These are phyloP conservation scores for Rhododendron mucronatum DNA, from an alignment of 148 eudicot species.

Conservation along the genomic window DNA sequence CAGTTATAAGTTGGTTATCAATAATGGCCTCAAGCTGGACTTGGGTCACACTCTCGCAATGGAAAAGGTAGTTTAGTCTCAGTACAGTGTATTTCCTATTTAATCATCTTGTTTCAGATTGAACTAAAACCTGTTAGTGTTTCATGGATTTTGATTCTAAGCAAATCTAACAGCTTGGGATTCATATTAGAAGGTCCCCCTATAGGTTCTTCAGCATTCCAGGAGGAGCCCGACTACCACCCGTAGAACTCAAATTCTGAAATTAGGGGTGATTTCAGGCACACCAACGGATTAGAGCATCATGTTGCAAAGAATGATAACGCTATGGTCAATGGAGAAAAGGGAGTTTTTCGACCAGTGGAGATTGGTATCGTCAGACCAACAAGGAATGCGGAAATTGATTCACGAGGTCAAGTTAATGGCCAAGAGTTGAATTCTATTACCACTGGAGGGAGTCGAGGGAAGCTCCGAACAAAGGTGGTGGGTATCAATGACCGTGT, in stretches of 20 bases:
- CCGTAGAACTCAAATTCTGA: not conserved
- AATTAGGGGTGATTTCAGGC: conserved; percentile 4
- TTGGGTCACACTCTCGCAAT: no score
- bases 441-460: not conserved
- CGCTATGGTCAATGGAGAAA: not conserved
- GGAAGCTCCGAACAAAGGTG: not conserved
- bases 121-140: no score
- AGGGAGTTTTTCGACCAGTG: not conserved
- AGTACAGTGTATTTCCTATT: no score
- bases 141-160: no score
- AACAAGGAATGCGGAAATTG: not conserved
- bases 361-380: not conserved
- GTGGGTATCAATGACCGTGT: no score
- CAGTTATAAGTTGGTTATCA: no score
- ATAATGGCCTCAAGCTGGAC: no score
- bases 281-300: not conserved
- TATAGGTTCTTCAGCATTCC: not conserved
- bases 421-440: not conserved
- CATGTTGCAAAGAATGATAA: not conserved
- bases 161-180: no score
- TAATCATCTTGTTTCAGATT: no score
- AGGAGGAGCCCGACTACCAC: not conserved
- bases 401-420: not conserved
- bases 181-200: no score
- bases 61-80: no score